phyloP scores from a whole-genome alignment of 2,329 filamentous ascomycete species.

The Periglandula ipomoeae region DNA sequence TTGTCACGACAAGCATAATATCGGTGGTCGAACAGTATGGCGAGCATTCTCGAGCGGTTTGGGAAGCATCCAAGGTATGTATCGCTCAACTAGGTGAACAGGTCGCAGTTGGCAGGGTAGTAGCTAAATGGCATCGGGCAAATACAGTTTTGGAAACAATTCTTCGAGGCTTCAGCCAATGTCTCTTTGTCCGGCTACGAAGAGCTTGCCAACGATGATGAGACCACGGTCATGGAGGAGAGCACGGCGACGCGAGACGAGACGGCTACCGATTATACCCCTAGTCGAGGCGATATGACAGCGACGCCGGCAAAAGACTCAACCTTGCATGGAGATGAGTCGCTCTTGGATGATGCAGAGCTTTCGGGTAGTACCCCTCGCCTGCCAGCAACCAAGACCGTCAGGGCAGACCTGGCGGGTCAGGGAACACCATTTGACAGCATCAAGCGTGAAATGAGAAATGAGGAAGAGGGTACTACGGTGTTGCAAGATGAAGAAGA shows the following conservation, averaged over 20 bases:
- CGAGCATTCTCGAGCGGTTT: constrained; percentile 85
- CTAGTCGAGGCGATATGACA: constrained; percentile 30
- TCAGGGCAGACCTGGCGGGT: constrained; percentile 47
- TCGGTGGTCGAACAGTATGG: constrained; percentile 93
- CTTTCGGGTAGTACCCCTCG: constrained; percentile 61
- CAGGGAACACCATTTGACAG: constrained; percentile 71
- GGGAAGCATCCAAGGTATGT: constrained; percentile 85
- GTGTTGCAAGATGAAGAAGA: constrained; percentile 31
- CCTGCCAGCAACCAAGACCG: constrained; percentile 41
- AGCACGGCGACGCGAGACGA: constrained; percentile 49
- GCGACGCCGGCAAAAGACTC: constrained; percentile 25
- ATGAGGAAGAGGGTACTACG: constrained; percentile 28
- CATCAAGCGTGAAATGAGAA: constrained; percentile 57
- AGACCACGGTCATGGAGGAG: constrained; percentile 39
- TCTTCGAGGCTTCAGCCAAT: constrained; percentile 97
- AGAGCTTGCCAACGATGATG: constrained; percentile 64
- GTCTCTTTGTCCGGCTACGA: constrained; percentile 94
- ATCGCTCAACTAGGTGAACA: no score
- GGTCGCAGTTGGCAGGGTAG: background rate
- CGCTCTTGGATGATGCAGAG: constrained; percentile 56
- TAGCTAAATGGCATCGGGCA: background rate
- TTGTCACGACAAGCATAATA: constrained; percentile 87
- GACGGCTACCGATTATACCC: constrained; percentile 39
- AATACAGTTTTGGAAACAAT: constrained; percentile 93
- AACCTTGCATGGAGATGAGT: constrained; percentile 45